These are phyloP conservation scores for Sonneratia caseolaris DNA, from an alignment of 345 rosid species.

Conservation along the genomic window DNA sequence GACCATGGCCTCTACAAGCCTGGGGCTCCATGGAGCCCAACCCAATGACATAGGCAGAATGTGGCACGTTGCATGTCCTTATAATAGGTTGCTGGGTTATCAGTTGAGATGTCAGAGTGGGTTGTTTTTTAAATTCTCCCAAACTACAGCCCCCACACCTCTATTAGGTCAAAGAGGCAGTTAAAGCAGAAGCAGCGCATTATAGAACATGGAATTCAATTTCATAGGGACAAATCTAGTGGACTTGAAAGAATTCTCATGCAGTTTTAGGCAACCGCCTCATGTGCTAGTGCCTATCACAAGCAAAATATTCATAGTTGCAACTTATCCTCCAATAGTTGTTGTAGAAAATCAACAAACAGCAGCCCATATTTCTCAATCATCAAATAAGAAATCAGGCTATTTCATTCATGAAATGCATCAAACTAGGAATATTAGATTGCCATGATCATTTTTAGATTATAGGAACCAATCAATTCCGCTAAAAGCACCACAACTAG, in stretches of 20 bases:
- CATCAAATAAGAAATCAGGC: neutral
- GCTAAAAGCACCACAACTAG: neutral
- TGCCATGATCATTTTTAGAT: neutral
- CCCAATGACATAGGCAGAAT: conserved; percentile 89
- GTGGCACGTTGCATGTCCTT: conserved; percentile 96
- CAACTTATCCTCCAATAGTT: neutral
- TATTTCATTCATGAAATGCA: neutral
- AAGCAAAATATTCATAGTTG: neutral
- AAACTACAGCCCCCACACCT: conserved; percentile 96
- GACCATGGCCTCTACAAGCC: conserved; percentile 94
- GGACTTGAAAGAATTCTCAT: neutral
- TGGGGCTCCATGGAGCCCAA: conserved; percentile 99
- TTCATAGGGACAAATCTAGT: neutral
- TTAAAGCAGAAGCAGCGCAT: neutral
- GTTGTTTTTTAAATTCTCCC: conserved; percentile 96
- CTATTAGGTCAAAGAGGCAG: conserved; percentile 23
- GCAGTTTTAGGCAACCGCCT: neutral
- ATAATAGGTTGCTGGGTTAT: conserved; percentile 86
- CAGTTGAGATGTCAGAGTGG: conserved; percentile 86
- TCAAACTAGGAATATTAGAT: neutral
- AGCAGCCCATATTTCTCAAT: neutral
- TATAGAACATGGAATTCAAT: neutral
- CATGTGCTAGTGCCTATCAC: neutral
- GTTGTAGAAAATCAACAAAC: neutral
- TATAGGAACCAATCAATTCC: neutral